Evolutionary conservation across 2,329 filamentous ascomycete species (phyloP).

Genomic region (Chaetomium olivaceum): DNA sequence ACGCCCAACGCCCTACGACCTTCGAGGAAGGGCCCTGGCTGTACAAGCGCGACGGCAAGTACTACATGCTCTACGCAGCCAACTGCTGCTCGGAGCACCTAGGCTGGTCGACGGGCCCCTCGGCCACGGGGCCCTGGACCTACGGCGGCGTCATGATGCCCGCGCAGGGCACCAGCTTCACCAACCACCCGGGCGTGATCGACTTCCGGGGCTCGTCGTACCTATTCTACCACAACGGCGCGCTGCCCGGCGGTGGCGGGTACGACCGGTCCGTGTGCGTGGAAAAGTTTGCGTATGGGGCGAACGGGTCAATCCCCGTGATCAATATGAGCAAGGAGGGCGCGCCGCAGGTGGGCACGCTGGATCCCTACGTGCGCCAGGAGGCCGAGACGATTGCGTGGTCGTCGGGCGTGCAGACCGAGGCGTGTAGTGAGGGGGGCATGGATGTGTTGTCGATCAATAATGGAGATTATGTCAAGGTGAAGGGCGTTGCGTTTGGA

Average conservation of each 20-base stretch:
- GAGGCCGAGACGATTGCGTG: slow-evolving; percentile 10
- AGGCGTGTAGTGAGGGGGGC: neutral
- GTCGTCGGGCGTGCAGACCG: neutral
- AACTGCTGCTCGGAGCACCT: slow-evolving; percentile 7
- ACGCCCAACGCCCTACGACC: neutral
- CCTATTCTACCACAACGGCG: slow-evolving; percentile 9
- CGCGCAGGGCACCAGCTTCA: slow-evolving; percentile 1
- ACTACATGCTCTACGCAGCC: slow-evolving; percentile 5
- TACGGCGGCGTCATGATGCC: slow-evolving; percentile 6
- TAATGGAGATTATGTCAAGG: slow-evolving; percentile 8
- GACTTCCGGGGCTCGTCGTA: neutral
- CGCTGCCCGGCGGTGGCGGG: neutral
- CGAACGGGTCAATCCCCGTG: neutral
- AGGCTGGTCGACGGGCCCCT: neutral
- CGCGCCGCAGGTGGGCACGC: slow-evolving; percentile 1
- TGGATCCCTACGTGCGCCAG: slow-evolving; percentile 1
- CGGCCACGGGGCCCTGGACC: neutral
- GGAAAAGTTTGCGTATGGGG: neutral
- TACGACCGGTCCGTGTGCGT: neutral
- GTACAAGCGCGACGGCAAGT: neutral
- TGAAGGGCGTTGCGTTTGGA: slow-evolving; percentile 1
- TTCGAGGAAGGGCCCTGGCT: slow-evolving; percentile 9
- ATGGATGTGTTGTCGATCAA: neutral
- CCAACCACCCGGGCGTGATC: slow-evolving; percentile 6
- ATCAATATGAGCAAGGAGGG: neutral